Percentiles rank a stretch among this genome's conserved stretches.
Evolutionary conservation across 179 eudicot species (phyloP).

Genomic region (Gypsophila paniculata): DNA sequence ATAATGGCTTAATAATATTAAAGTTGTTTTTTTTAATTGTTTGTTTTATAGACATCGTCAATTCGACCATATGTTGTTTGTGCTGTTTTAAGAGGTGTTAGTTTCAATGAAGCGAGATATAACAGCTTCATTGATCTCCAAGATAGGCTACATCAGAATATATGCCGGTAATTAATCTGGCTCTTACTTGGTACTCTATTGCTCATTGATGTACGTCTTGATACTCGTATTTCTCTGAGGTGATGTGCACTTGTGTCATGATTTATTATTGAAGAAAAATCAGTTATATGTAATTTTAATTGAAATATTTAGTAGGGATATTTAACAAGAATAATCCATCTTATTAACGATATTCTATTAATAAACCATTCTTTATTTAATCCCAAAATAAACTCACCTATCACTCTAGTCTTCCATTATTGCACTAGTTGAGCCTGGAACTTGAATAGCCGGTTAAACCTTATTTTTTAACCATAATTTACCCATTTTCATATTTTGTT

Average conservation of each 20-base stretch:
- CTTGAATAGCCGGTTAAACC: too few relatives aligned
- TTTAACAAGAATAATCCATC: too few relatives aligned
- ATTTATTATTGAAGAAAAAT: neutral
- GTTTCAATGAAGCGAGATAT: constrained; percentile 80
- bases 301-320: too few relatives aligned
- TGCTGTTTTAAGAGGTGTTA: constrained; percentile 88
- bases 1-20: neutral
- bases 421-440: too few relatives aligned
- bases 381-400: too few relatives aligned
- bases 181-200: constrained; percentile 6
- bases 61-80: constrained; percentile 88
- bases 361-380: too few relatives aligned
- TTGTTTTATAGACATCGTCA: constrained; percentile 46
- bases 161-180: constrained; percentile 63
- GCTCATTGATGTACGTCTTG: neutral
- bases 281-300: too few relatives aligned
- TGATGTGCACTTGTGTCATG: neutral
- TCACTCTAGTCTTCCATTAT: too few relatives aligned
- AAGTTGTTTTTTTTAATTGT: neutral
- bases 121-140: constrained; percentile 98
- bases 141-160: constrained; percentile 93
- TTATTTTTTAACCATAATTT: too few relatives aligned
- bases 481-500: too few relatives aligned
- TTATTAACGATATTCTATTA: too few relatives aligned
- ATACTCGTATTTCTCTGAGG: neutral